Base-by-base conservation (phyloP, 306 rosid genomes). In the Canavalia gladiata region DNA sequence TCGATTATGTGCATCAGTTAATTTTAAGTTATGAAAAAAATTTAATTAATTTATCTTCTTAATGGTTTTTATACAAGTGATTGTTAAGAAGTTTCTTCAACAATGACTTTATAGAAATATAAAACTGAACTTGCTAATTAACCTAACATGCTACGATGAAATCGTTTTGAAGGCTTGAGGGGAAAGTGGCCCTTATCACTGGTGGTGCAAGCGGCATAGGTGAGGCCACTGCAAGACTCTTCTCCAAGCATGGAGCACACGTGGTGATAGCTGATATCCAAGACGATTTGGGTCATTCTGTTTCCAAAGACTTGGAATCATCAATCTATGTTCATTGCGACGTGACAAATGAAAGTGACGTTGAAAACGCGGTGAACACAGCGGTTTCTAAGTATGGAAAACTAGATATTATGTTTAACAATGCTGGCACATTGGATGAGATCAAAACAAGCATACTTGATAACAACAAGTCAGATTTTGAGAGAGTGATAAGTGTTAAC, bases 181-280 rank as follows among this genome's bases (percentile, higher is more conserved):
- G 91, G 8, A 91, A 89, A 67, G 92, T 91, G 67, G 89, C 89
- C 1, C 0, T 91, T 13, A 63, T 91, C 56, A 91, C 95, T 0
- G 91, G 94, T 0, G 89, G 87, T 0, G 88, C 91, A 0, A 18
- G 25, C 25, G 25, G 25, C 25, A 18, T 18, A 18, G 25, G 25
- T 18, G 25, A 18, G 25, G 25, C 46, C 39, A 81, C 90, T 0
- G 84, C 85, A 8, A 73, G 84, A 35, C 85, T 88, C 30, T 90
- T 88, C 78, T 33, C 87, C 0, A 63, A 74, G 51, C 92, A 88
- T 29, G 91, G 88, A 3, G 90, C 92, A 0, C 77, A 81, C 65
- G 84, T 88, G 1, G 73, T 88, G 1, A 85, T 90, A 4, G 90
- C 91, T 0, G 88, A 88, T 11, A 7, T 88, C 18, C 65, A 82